phyloP scores from a whole-genome alignment of 768 basidiomycete species.

The Kwoniella dendrophila region DNA sequence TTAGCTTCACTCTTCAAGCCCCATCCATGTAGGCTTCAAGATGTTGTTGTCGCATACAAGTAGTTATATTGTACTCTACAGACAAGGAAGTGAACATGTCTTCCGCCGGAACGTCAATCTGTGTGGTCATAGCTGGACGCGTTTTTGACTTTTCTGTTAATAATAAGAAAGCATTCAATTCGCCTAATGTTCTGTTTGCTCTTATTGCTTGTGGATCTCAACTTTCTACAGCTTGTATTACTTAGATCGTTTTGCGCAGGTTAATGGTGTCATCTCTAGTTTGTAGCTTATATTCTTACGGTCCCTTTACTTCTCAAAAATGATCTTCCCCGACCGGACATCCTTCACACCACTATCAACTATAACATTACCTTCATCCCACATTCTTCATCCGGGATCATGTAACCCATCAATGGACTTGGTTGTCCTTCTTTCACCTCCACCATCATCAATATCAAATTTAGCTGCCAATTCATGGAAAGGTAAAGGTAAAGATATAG shows the following conservation, averaged over 20 bases:
- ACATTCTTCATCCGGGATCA: slow-evolving; percentile 35
- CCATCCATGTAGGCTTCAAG: too few relatives aligned
- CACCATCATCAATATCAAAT: neutral
- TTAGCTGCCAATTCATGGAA: neutral
- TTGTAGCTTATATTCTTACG: neutral
- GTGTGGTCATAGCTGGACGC: neutral
- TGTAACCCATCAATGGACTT: slow-evolving; percentile 51
- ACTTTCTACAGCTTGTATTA: too few relatives aligned
- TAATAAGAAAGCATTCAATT: neutral
- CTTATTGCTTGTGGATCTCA: neutral
- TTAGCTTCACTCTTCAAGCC: too few relatives aligned
- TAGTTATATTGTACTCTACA: neutral
- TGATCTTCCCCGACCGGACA: slow-evolving; percentile 20
- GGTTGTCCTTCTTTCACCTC: slow-evolving; percentile 29
- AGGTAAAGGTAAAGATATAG: slow-evolving; percentile 21
- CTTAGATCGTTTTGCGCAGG: too few relatives aligned
- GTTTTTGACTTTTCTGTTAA: neutral
- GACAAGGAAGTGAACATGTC: neutral
- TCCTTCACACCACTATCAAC: slow-evolving; percentile 40
- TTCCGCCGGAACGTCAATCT: neutral
- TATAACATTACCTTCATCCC: slow-evolving; percentile 17
- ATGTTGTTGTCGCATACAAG: too few relatives aligned
- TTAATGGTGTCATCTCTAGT: too few relatives aligned
- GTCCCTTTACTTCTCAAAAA: neutral
- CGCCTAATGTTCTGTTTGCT: neutral